phyloP scores from a whole-genome alignment of 441 rosid species.

The Raphanus hybrid region DNA sequence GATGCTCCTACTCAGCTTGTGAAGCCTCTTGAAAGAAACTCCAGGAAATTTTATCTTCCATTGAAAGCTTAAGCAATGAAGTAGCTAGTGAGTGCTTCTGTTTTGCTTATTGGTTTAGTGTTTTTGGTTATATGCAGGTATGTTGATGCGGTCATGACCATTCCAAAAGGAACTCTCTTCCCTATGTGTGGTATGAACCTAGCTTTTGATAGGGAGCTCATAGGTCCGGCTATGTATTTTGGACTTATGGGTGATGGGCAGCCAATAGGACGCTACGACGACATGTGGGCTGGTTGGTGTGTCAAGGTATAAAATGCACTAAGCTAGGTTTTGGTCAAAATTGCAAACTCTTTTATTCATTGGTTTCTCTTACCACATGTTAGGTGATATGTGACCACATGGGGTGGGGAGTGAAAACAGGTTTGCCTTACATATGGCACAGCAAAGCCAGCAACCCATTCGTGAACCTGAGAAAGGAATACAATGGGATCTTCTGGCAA shows the following conservation, averaged over 20 bases:
- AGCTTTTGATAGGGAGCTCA: conserved; percentile 57
- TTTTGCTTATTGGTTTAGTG: conserved; percentile 9
- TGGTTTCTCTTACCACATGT: conserved; percentile 5
- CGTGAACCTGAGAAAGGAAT: conserved; percentile 60
- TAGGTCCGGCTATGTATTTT: conserved; percentile 70
- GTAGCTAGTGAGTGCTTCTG: background rate
- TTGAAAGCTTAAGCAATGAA: background rate
- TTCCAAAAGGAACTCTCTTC: conserved; percentile 62
- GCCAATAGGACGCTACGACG: conserved; percentile 65
- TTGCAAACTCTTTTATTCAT: background rate
- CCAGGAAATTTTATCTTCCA: conserved; percentile 41
- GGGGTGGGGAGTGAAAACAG: conserved; percentile 68
- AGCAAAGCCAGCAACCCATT: conserved; percentile 70
- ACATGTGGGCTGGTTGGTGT: conserved; percentile 80
- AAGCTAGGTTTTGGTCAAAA: no score
- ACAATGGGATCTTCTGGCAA: conserved; percentile 66
- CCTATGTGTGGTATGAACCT: conserved; percentile 74
- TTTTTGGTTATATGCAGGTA: conserved; percentile 46
- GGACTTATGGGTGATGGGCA: conserved; percentile 75
- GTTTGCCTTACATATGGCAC: conserved; percentile 67
- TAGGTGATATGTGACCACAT: conserved; percentile 68
- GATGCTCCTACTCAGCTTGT: conserved; percentile 74
- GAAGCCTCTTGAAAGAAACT: conserved; percentile 61
- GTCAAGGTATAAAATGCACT: conserved; percentile 49
- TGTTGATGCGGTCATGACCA: conserved; percentile 62